phyloP scores from a whole-genome alignment of 2,329 filamentous ascomycete genomes.

The Paraphoma chrysanthemicola region DNA sequence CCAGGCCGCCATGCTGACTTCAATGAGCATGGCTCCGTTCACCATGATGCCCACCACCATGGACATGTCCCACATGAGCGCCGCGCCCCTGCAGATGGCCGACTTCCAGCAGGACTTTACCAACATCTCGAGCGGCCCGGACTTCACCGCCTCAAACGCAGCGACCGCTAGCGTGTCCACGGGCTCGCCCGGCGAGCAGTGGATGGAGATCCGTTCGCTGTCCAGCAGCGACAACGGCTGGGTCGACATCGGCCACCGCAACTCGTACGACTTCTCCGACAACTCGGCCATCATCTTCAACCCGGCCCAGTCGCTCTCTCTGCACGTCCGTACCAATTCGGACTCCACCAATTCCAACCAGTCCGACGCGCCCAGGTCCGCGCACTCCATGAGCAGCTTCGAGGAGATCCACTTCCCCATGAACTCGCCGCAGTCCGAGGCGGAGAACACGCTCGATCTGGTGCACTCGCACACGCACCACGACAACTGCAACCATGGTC shows the following conservation, averaged over 20 bases:
- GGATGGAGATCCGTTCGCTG: conserved; percentile 85
- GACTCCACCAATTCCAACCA: conserved; percentile 86
- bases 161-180: conserved; percentile 49
- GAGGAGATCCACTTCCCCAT: conserved; percentile 76
- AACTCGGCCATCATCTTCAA: conserved; percentile 77
- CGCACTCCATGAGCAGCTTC: conserved; percentile 77
- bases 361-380: conserved; percentile 65
- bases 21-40: conserved; percentile 52
- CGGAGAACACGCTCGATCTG: conserved; percentile 39
- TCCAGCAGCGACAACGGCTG: conserved; percentile 88
- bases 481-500: conserved; percentile 33
- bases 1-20: conserved; percentile 47
- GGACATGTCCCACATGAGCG: conserved; percentile 42
- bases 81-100: conserved; percentile 53
- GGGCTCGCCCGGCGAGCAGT: conserved; percentile 78
- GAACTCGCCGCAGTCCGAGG: conserved; percentile 82
- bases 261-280: conserved; percentile 72
- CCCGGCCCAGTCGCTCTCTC: conserved; percentile 76
- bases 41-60: conserved; percentile 52
- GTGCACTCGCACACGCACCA: conserved; percentile 32
- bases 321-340: conserved; percentile 82
- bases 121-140: conserved; percentile 57
- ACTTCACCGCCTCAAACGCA: conserved; percentile 47
- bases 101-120: conserved; percentile 78
- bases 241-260: conserved; percentile 72